Conservation (phyloP, 108 stramenopile genomes). For the Skeletonema potamos region DNA sequence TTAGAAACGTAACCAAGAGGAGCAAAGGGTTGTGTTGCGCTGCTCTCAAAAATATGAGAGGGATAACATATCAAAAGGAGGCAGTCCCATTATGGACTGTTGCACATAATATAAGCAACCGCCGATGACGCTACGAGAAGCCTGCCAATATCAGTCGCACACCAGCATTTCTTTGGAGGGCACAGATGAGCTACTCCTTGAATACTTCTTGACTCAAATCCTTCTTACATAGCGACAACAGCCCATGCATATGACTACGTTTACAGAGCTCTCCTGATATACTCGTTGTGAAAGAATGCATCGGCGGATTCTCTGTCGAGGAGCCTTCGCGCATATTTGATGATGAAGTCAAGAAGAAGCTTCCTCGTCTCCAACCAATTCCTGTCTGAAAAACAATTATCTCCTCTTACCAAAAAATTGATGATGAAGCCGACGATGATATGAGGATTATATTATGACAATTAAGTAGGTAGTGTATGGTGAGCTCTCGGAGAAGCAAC, state of each 20-base stretch:
- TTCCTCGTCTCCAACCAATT: constrained; percentile 18
- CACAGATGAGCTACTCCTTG: background rate
- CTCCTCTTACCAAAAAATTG: too few species aligned
- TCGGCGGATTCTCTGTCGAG: background rate
- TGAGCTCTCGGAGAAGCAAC: too few species aligned
- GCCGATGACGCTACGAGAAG: constrained; percentile 1
- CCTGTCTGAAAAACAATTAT: too few species aligned
- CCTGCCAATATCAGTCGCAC: background rate
- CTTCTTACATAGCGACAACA: background rate
- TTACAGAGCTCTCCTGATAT: constrained; percentile 10
- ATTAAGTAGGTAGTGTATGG: too few species aligned
- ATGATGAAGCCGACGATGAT: too few species aligned
- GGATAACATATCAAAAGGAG: too few species aligned
- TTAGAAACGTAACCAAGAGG: background rate
- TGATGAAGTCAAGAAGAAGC: constrained; percentile 8
- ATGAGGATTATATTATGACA: too few species aligned
- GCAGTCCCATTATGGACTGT: too few species aligned
- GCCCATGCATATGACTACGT: constrained; percentile 22
- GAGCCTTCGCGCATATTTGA: background rate
- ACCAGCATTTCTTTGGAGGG: constrained; percentile 8
- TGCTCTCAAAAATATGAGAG: background rate
- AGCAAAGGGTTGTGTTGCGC: background rate
- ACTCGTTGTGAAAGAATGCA: constrained; percentile 17
- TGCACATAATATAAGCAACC: background rate
- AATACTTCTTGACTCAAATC: constrained; percentile 6